Base-by-base conservation (phyloP, 805 yeast genomes). In the Alloascoidea hylecoeti region DNA sequence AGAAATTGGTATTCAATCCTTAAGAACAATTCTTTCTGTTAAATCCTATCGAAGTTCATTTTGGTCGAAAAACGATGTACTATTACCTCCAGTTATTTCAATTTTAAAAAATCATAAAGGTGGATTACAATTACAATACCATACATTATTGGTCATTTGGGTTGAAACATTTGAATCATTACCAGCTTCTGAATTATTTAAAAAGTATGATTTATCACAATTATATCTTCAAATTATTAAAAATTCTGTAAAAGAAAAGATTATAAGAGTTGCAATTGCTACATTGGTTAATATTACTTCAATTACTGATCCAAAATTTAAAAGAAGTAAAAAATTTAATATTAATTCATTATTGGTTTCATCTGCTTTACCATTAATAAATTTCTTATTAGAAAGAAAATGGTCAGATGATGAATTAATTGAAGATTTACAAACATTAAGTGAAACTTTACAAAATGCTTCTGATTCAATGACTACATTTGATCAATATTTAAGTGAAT, bases 401-500 rank as follows among this genome's bases (percentile, higher is more conserved):
- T 88, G 95, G 78, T 80, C 94, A 4, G 98, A 92, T 56, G 92
- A 84, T 44, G 98, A 92, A 56, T 70, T 92, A 49, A 72, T 81
- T 35, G 64, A 63, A 15, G 96, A 86, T 55, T 70, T 92, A 47
- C 64, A 61, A 16, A 54, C 60, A 19, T 63, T 92, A 45, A 61
- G 66, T 41, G 72, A 66, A 27, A 63, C 64, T n/a, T 68, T 89
- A 45, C 75, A 74, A 44, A 80, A 75, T 18, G 78, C 84, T 36
- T 86, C 79, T 43, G 71, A 77, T 36, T 75, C 72, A 46, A 71
- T 92, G 63, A 79, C 96, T 3, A 85, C 95, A 1, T 83, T 89
- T 56, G 97, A 92, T 52, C 96, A 88, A 56, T 92, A 89, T 56
- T 65, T 72, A 49, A 75, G 84, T 36, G 97, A 92, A 60, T 68